Percentiles rank a stretch among this genome's conserved stretches.
Conservation (phyloP, 768 basidiomycete genomes). For the Kwoniella pini region DNA sequence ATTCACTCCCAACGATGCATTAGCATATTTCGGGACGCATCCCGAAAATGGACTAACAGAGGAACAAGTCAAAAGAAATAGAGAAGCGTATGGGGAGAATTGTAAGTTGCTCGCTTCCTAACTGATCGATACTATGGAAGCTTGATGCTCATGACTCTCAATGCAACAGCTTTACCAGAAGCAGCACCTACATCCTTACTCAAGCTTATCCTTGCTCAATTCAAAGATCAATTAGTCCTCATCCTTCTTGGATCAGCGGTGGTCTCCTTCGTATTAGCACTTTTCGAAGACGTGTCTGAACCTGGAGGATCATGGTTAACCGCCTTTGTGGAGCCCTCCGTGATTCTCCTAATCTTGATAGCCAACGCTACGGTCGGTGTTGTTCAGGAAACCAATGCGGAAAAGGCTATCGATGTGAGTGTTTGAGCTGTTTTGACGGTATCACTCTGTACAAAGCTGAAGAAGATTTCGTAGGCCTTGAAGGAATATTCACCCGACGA, state of each 20-base stretch:
- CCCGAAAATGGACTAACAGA: conserved; percentile 64
- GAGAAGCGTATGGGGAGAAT: conserved; percentile 80
- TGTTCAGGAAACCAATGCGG: conserved; percentile 93
- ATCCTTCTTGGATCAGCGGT: conserved; percentile 92
- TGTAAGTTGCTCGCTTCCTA: conserved; percentile 30
- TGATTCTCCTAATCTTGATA: conserved; percentile 91
- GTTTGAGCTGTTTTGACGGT: not conserved
- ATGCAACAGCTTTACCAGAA: conserved; percentile 76
- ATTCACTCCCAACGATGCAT: conserved; percentile 65
- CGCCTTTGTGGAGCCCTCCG: conserved; percentile 91
- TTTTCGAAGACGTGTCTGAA: conserved; percentile 75
- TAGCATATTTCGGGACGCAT: conserved; percentile 73
- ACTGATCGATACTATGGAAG: not conserved
- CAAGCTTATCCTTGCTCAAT: conserved; percentile 96
- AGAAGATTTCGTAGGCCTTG: conserved; percentile 65
- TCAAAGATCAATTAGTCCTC: conserved; percentile 97
- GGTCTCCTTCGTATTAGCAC: conserved; percentile 86
- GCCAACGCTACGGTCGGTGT: conserved; percentile 98
- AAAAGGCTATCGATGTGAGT: conserved; percentile 93
- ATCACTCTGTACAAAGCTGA: not conserved
- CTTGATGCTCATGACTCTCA: not conserved
- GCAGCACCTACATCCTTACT: conserved; percentile 87
- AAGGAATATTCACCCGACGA: conserved; percentile 98
- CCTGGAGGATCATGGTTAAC: conserved; percentile 63
- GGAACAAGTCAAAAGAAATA: conserved; percentile 70